Percentiles rank a stretch among this genome's conserved stretches.
Conservation (phyloP, 768 basidiomycete species). For the Epithele typhae region DNA sequence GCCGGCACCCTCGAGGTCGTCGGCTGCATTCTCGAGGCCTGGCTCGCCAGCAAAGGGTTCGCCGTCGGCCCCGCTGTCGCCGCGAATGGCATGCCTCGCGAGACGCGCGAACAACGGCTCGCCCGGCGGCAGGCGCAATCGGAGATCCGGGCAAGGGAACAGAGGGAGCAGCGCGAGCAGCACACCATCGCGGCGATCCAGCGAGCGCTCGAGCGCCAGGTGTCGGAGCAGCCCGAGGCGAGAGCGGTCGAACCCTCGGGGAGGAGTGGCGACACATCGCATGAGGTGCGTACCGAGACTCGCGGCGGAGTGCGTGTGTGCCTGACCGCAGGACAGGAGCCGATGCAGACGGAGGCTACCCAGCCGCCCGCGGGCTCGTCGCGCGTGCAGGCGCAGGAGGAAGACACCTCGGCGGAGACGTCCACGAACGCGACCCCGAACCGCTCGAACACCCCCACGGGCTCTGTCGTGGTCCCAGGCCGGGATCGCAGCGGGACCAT, state of each 20-base stretch:
- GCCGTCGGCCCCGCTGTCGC: conserved; percentile 78
- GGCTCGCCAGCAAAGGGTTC: conserved; percentile 86
- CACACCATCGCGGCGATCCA: conserved; percentile 54
- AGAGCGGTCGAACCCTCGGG: background rate
- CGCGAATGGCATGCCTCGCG: conserved; percentile 69
- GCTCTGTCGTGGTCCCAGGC: conserved; percentile 52
- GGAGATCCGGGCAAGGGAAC: conserved; percentile 57
- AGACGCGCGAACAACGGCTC: conserved; percentile 69
- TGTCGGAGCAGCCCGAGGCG: background rate
- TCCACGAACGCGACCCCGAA: conserved; percentile 57
- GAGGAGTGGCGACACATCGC: conserved; percentile 1
- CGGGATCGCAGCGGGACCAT: conserved; percentile 76
- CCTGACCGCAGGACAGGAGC: conserved; percentile 15
- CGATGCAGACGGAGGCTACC: conserved; percentile 21
- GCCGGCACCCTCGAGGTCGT: conserved; percentile 93
- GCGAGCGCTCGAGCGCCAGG: conserved; percentile 52
- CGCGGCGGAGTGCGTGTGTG: no score
- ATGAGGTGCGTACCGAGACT: conserved; percentile 14
- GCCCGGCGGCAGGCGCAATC: conserved; percentile 53
- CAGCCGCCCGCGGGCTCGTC: conserved; percentile 17
- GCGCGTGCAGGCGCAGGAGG: conserved; percentile 51
- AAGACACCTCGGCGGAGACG: conserved; percentile 58
- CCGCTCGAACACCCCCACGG: conserved; percentile 56
- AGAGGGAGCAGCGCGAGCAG: no score
- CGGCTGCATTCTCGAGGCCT: conserved; percentile 89